A percentile compares a stretch with the other conserved stretches of the same genome.
Conservation (phyloP, 2,329 filamentous ascomycete species). For the Penicillium paneum region DNA sequence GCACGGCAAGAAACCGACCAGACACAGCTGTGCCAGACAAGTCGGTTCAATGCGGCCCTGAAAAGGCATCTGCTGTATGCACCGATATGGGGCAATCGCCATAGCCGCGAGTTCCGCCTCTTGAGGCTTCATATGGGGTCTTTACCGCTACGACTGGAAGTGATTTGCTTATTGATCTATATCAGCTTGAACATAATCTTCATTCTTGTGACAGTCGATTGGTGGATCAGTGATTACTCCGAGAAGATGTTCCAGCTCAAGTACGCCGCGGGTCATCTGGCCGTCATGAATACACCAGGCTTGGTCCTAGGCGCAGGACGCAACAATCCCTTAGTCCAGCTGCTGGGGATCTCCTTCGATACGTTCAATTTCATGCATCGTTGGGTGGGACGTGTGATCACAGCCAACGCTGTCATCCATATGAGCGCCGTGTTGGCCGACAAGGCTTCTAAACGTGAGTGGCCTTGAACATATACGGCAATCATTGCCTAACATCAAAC, state of each 20-base stretch:
- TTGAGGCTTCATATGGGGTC: constrained; percentile 68
- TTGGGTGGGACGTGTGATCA: constrained; percentile 72
- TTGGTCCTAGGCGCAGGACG: constrained; percentile 81
- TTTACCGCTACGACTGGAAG: constrained; percentile 69
- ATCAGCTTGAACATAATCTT: constrained; percentile 69
- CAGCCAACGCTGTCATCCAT: constrained; percentile 66
- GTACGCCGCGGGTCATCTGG: constrained; percentile 76
- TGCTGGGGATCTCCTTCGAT: constrained; percentile 84
- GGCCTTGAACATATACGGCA: neutral
- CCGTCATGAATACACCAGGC: constrained; percentile 82
- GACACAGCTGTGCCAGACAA: constrained; percentile 16
- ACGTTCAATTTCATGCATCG: constrained; percentile 87
- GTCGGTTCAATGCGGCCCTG: constrained; percentile 20
- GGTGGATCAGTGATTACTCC: constrained; percentile 27
- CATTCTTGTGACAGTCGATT: constrained; percentile 48
- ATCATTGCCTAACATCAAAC: neutral
- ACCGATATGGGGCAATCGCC: constrained; percentile 66
- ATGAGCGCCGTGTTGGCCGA: constrained; percentile 42
- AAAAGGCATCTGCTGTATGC: constrained; percentile 51
- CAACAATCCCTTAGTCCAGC: constrained; percentile 80
- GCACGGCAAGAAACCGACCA: constrained; percentile 23
- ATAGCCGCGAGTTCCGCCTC: constrained; percentile 68
- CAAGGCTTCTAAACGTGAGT: constrained; percentile 20
- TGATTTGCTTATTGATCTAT: constrained; percentile 64
- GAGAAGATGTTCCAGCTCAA: constrained; percentile 54